These are phyloP conservation scores for Diaporthe destruens DNA, from an alignment of 2,329 filamentous ascomycete species.

Conservation along the genomic window DNA sequence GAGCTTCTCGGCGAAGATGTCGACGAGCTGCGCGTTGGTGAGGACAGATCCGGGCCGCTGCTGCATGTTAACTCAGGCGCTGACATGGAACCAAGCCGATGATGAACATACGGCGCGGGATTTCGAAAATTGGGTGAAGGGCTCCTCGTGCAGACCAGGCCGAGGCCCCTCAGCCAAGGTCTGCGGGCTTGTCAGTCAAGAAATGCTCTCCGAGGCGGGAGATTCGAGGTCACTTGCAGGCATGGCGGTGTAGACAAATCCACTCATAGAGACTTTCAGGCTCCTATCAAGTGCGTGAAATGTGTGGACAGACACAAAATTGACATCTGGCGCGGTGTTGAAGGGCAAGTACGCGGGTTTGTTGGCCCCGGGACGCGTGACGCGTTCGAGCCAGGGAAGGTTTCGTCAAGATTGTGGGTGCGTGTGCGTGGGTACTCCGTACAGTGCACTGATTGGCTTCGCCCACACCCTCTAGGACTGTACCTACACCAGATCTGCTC, in stretches of 20 bases:
- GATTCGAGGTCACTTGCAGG: not conserved
- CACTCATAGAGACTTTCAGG: not conserved
- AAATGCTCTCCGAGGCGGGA: not conserved
- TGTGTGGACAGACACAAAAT: too few relatives aligned
- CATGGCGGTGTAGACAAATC: not conserved
- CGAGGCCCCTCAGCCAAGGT: too few relatives aligned
- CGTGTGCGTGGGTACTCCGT: too few relatives aligned
- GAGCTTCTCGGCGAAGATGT: not conserved
- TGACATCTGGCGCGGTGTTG: too few relatives aligned
- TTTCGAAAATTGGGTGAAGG: not conserved
- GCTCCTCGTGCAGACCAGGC: slow-evolving; percentile 3
- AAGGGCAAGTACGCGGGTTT: too few relatives aligned
- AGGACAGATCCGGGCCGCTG: not conserved
- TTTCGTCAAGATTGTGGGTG: too few relatives aligned
- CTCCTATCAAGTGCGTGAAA: too few relatives aligned
- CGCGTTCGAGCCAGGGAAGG: too few relatives aligned
- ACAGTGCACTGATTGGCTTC: too few relatives aligned
- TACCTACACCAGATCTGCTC: too few relatives aligned
- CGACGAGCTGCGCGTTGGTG: slow-evolving; percentile 17
- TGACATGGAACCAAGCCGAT: not conserved
- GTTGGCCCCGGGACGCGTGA: too few relatives aligned
- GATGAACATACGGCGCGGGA: not conserved
- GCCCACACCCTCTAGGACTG: too few relatives aligned
- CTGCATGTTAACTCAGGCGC: not conserved
- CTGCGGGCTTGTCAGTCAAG: not conserved